Conservation (phyloP, 495 filamentous ascomycete species). For the Hypoxylon cercidicola region DNA sequence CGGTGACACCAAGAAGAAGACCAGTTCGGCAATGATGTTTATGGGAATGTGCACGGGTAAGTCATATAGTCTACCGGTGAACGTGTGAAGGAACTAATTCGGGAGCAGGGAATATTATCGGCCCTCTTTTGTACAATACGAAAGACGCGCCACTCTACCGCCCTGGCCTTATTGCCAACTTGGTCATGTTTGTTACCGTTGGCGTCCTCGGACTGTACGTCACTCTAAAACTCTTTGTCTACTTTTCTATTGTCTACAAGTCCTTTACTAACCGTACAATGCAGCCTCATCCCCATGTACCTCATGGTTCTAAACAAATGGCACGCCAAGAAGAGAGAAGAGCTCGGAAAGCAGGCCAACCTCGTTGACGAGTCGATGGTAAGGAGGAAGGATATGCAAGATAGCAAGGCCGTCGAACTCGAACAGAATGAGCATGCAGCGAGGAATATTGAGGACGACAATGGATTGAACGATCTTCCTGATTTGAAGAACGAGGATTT, state of each 20-base stretch:
- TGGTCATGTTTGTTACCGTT: slow-evolving; percentile 54
- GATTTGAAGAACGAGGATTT: slow-evolving; percentile 68
- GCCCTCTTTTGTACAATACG: slow-evolving; percentile 69
- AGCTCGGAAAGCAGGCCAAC: slow-evolving; percentile 55
- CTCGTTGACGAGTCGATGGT: slow-evolving; percentile 54
- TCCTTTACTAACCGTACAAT: slow-evolving; percentile 7
- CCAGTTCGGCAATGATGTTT: slow-evolving; percentile 69
- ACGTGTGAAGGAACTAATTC: slow-evolving; percentile 11
- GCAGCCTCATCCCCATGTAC: slow-evolving; percentile 56
- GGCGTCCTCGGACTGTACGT: slow-evolving; percentile 52
- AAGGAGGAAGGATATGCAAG: slow-evolving; percentile 55
- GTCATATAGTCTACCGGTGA: not conserved
- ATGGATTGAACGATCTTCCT: slow-evolving; percentile 62
- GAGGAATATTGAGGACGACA: slow-evolving; percentile 54
- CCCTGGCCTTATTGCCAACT: slow-evolving; percentile 64
- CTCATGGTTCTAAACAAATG: slow-evolving; percentile 59
- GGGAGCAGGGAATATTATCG: slow-evolving; percentile 63
- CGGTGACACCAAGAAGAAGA: slow-evolving; percentile 74
- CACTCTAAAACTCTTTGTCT: not conserved
- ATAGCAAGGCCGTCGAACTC: slow-evolving; percentile 55
- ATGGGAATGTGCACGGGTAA: slow-evolving; percentile 65
- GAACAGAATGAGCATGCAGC: slow-evolving; percentile 51
- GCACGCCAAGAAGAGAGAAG: slow-evolving; percentile 56
- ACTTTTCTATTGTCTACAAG: not conserved
- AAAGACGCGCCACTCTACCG: slow-evolving; percentile 68